phyloP scores from a whole-genome alignment of 2,329 filamentous ascomycete genomes.

The Phaeoacremonium minimum region DNA sequence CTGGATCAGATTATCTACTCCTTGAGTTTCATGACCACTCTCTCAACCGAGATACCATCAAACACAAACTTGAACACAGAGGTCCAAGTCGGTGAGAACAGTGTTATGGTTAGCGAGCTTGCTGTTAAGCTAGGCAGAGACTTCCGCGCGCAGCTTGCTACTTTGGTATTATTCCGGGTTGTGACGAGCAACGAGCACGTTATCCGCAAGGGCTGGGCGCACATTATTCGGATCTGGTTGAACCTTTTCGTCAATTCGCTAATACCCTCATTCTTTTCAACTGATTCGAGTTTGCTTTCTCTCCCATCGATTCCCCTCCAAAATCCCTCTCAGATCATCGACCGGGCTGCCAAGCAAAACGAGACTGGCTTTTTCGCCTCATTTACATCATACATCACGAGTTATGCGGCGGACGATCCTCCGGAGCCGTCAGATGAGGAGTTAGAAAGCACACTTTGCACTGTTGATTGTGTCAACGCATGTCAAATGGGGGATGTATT shows the following conservation, averaged over 20 bases:
- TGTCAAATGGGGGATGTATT: conserved; percentile 83
- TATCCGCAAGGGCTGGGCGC: conserved; percentile 69
- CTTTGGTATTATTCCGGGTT: conserved; percentile 90
- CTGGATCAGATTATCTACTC: conserved; percentile 91
- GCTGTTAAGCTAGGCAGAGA: conserved; percentile 94
- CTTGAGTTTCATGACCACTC: conserved; percentile 82
- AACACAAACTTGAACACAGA: conserved; percentile 92
- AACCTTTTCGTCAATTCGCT: conserved; percentile 96
- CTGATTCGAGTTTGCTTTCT: conserved; percentile 59
- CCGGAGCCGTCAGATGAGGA: conserved; percentile 97
- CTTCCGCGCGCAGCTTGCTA: conserved; percentile 89
- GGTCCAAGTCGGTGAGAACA: conserved; percentile 85
- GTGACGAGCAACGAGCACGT: conserved; percentile 79
- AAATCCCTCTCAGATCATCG: conserved; percentile 86
- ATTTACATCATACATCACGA: conserved; percentile 96
- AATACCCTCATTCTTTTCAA: conserved; percentile 72
- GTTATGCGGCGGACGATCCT: conserved; percentile 95
- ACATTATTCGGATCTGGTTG: conserved; percentile 87
- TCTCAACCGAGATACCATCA: conserved; percentile 70
- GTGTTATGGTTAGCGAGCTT: conserved; percentile 97
- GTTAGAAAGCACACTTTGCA: conserved; percentile 89
- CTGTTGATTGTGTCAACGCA: conserved; percentile 88
- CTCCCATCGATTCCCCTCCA: conserved; percentile 84
- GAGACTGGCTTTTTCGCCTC: conserved; percentile 90
- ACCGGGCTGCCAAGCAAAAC: conserved; percentile 71